Evolutionary conservation across 2,329 filamentous ascomycete genomes (phyloP).

Genomic region (Bertia moriformis): DNA sequence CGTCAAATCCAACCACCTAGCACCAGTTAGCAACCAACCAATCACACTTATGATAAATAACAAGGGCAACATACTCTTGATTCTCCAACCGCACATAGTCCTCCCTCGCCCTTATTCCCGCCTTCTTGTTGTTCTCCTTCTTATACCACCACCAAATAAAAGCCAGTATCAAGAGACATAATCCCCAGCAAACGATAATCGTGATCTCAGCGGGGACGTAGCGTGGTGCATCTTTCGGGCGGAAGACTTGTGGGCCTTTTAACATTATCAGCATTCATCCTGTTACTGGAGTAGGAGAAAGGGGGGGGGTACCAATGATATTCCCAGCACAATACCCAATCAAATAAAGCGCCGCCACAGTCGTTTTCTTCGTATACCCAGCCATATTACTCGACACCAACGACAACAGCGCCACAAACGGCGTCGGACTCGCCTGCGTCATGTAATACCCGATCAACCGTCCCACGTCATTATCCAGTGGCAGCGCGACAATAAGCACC

Average conservation of each 20-base stretch:
- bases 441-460: slow-evolving; percentile 52
- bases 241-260: slow-evolving; percentile 38
- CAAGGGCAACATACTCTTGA: slow-evolving; percentile 32
- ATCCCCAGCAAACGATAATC: slow-evolving; percentile 41
- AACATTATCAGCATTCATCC: not conserved
- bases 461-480: slow-evolving; percentile 38
- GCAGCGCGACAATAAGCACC: slow-evolving; percentile 48
- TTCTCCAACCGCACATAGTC: slow-evolving; percentile 48
- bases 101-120: slow-evolving; percentile 28
- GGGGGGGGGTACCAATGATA: slow-evolving; percentile 29
- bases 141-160: slow-evolving; percentile 52
- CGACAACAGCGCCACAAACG: slow-evolving; percentile 49
- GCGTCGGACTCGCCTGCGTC: slow-evolving; percentile 40
- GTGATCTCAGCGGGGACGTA: slow-evolving; percentile 51
- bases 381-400: slow-evolving; percentile 49
- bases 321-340: slow-evolving; percentile 37
- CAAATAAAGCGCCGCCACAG: slow-evolving; percentile 35
- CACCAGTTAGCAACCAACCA: slow-evolving; percentile 2
- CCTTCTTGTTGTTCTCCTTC: slow-evolving; percentile 44
- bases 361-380: slow-evolving; percentile 44
- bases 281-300: slow-evolving; percentile 4
- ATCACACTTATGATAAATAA: not conserved
- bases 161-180: slow-evolving; percentile 34
- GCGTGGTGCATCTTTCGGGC: slow-evolving; percentile 35
- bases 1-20: slow-evolving; percentile 42